A percentile compares a stretch with the other conserved stretches of the same genome.
Evolutionary conservation across 2,329 filamentous ascomycete genomes (phyloP).

Genomic region (Fusarium coicis): DNA sequence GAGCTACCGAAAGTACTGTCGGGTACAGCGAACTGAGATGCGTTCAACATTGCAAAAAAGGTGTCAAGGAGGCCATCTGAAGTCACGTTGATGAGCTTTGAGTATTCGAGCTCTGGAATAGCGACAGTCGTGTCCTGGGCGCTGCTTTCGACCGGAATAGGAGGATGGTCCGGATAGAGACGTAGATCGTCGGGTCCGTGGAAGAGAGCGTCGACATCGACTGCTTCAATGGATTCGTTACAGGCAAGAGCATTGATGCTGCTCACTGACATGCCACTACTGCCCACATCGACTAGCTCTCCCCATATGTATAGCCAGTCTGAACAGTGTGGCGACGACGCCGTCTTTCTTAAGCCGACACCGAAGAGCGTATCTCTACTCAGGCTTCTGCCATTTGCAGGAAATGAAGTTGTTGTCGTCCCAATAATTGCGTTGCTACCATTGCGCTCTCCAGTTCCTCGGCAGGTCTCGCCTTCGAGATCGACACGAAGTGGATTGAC

Average conservation of each 20-base stretch:
- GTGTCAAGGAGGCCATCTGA: constrained; percentile 46
- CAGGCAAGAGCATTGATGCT: constrained; percentile 50
- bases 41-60: constrained; percentile 51
- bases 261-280: constrained; percentile 42
- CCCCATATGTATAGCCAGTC: constrained; percentile 53
- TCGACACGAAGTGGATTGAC: constrained; percentile 40
- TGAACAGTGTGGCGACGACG: constrained; percentile 41
- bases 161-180: constrained; percentile 46
- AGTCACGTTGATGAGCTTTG: constrained; percentile 42
- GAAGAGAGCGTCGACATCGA: constrained; percentile 40
- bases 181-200: constrained; percentile 35
- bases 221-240: constrained; percentile 51
- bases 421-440: constrained; percentile 35
- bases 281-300: constrained; percentile 39
- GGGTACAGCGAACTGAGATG: constrained; percentile 49
- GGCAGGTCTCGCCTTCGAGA: constrained; percentile 37
- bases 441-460: constrained; percentile 4
- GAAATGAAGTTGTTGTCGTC: constrained; percentile 9
- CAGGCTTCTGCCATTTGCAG: not conserved
- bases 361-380: constrained; percentile 30
- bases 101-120: constrained; percentile 46
- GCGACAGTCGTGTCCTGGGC: constrained; percentile 32
- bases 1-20: constrained; percentile 36
- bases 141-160: constrained; percentile 41
- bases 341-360: constrained; percentile 31